phyloP scores from a whole-genome alignment of 345 rosid genomes.

The sweet orange (Citrus sinensis) region DNA sequence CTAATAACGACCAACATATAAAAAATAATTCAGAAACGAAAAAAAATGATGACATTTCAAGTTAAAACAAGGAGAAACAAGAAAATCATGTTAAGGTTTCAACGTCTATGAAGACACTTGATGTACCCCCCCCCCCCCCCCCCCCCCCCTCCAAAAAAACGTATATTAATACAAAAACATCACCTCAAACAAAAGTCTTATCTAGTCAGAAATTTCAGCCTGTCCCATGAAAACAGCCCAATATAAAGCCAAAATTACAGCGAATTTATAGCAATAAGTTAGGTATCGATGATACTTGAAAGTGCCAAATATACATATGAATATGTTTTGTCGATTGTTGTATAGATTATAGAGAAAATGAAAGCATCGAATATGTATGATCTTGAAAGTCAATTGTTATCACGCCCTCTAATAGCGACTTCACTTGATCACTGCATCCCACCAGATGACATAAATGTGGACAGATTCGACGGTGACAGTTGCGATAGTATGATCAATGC shows the following conservation, averaged over 20 bases:
- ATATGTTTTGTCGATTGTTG: not conserved
- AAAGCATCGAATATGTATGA: not conserved
- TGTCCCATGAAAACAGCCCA: not conserved
- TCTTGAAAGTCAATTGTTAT: not conserved
- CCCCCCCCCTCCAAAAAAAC: not conserved
- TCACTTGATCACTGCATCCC: not conserved
- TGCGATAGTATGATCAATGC: too few relatives aligned
- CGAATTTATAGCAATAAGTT: not conserved
- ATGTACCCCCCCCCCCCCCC: not conserved
- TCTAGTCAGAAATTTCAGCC: not conserved
- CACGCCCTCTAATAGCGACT: not conserved
- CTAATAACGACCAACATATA: too few relatives aligned
- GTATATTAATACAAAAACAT: not conserved
- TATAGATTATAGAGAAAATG: not conserved
- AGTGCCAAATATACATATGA: not conserved
- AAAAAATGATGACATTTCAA: too few relatives aligned
- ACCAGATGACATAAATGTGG: not conserved
- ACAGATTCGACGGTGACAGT: not conserved
- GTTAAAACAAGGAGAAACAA: not conserved
- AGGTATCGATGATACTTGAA: slow-evolving; percentile 4
- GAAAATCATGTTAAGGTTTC: not conserved
- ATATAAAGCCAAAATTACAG: not conserved
- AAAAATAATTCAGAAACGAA: too few relatives aligned
- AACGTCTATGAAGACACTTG: not conserved
- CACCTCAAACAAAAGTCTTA: not conserved